Evolutionary conservation across 345 rosid species (phyloP).

Genomic region (Arabis hirsuta): DNA sequence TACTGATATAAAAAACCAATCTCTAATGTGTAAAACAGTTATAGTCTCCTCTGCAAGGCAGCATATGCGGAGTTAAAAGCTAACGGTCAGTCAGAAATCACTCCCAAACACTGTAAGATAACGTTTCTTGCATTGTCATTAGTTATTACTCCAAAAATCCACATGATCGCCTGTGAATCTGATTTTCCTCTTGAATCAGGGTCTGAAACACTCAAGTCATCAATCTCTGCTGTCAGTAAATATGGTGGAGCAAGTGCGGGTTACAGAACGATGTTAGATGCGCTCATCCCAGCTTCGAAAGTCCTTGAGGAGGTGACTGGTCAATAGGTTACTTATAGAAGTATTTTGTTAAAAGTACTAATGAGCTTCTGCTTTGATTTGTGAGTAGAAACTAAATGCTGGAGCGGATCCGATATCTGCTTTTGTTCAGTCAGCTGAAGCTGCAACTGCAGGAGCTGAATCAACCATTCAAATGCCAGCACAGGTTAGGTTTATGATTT

Average conservation of each 20-base stretch:
- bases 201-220: slow-evolving; percentile 79
- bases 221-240: slow-evolving; percentile 79
- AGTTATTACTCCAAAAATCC: slow-evolving; percentile 1
- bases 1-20: slow-evolving; percentile 6
- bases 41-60: slow-evolving; percentile 81
- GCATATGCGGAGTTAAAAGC: slow-evolving; percentile 81
- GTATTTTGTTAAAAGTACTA: neutral
- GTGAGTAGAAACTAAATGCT: slow-evolving; percentile 64
- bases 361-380: slow-evolving; percentile 14
- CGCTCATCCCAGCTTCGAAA: slow-evolving; percentile 78
- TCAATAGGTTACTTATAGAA: neutral
- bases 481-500: slow-evolving; percentile 53
- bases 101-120: slow-evolving; percentile 79
- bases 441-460: slow-evolving; percentile 83
- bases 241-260: slow-evolving; percentile 90
- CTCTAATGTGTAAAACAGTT: slow-evolving; percentile 52
- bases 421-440: slow-evolving; percentile 73
- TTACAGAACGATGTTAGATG: slow-evolving; percentile 81
- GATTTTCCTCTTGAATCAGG: slow-evolving; percentile 51
- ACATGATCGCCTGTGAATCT: slow-evolving; percentile 11
- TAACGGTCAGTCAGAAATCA: slow-evolving; percentile 50
- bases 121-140: slow-evolving; percentile 15
- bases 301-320: slow-evolving; percentile 68
- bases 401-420: slow-evolving; percentile 70
- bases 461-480: slow-evolving; percentile 82